Conservation (phyloP, 805 yeast genomes). For the Kluyveromyces siamensis region DNA sequence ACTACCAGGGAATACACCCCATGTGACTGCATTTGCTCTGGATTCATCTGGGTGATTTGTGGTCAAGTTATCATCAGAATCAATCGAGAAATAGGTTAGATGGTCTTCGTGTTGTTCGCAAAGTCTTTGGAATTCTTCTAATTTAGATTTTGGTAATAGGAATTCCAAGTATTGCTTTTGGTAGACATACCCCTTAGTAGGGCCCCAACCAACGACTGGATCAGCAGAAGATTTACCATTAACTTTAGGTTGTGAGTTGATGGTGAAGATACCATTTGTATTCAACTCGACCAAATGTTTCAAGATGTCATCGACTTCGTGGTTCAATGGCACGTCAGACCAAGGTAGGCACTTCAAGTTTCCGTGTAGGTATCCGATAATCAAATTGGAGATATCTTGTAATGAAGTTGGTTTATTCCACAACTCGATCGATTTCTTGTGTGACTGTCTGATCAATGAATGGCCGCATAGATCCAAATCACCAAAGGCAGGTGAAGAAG, state of each 20-base stretch:
- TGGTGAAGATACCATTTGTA: conserved; percentile 59
- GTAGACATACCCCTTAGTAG: conserved; percentile 82
- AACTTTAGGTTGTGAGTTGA: conserved; percentile 91
- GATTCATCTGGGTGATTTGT: conserved; percentile 64
- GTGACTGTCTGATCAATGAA: conserved; percentile 71
- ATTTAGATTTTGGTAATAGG: conserved; percentile 48
- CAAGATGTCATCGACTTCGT: conserved; percentile 60
- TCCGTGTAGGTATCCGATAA: conserved; percentile 64
- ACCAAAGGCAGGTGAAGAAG: conserved; percentile 95
- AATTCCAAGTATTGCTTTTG: conserved; percentile 92
- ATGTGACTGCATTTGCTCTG: conserved; percentile 89
- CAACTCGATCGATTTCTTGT: conserved; percentile 66
- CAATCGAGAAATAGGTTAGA: conserved; percentile 73
- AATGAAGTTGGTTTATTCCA: conserved; percentile 77
- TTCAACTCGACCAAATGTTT: conserved; percentile 56
- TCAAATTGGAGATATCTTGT: conserved; percentile 52
- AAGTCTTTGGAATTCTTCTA: conserved; percentile 31
- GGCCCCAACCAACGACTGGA: conserved; percentile 88
- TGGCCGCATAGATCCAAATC: conserved; percentile 77
- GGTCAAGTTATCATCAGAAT: conserved; percentile 41
- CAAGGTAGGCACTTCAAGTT: conserved; percentile 75
- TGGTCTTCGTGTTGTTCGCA: conserved; percentile 42
- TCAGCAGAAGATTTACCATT: conserved; percentile 71
- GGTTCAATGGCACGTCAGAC: conserved; percentile 85
- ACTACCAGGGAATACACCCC: conserved; percentile 97